A percentile compares a stretch with the other conserved stretches of the same genome.
phyloP scores from a whole-genome alignment of 768 basidiomycete genomes.

The Hysterangium stoloniferum region DNA sequence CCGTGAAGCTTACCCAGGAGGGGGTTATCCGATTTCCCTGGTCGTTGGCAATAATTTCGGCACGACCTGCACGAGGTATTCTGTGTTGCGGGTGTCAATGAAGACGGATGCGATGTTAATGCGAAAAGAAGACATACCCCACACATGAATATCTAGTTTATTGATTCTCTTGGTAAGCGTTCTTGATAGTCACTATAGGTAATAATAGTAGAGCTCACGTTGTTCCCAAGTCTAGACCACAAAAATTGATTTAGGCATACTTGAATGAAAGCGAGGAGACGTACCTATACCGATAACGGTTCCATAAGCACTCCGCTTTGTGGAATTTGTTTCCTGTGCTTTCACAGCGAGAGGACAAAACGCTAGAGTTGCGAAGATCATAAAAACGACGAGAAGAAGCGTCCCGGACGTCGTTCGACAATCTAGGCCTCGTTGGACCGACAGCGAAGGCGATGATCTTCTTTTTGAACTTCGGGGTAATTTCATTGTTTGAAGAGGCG shows the following conservation, averaged over 20 bases:
- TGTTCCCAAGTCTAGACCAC: constrained; percentile 11
- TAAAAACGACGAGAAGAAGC: constrained; percentile 4
- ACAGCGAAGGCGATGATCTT: too few species aligned
- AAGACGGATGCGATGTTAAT: neutral
- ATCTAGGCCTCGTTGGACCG: too few species aligned
- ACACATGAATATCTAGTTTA: constrained; percentile 12
- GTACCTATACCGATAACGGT: constrained; percentile 14
- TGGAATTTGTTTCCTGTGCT: neutral
- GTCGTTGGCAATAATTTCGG: constrained; percentile 13
- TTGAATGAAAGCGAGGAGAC: neutral
- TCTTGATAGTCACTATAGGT: neutral
- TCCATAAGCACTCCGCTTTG: neutral
- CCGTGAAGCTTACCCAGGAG: constrained; percentile 14
- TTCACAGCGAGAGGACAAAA: constrained; percentile 3
- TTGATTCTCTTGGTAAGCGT: neutral
- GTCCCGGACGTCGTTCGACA: neutral
- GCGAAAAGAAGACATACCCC: constrained; percentile 9
- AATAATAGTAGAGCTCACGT: constrained; percentile 6
- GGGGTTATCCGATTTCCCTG: constrained; percentile 18
- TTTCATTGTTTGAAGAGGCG: too few species aligned
- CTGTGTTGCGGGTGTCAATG: neutral
- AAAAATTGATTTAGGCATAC: neutral
- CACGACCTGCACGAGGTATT: neutral
- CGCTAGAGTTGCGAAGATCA: constrained; percentile 3
- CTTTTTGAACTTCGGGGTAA: too few species aligned